Conservation (phyloP, 2,329 filamentous ascomycete genomes). For the Paracamarosporium sp. region DNA sequence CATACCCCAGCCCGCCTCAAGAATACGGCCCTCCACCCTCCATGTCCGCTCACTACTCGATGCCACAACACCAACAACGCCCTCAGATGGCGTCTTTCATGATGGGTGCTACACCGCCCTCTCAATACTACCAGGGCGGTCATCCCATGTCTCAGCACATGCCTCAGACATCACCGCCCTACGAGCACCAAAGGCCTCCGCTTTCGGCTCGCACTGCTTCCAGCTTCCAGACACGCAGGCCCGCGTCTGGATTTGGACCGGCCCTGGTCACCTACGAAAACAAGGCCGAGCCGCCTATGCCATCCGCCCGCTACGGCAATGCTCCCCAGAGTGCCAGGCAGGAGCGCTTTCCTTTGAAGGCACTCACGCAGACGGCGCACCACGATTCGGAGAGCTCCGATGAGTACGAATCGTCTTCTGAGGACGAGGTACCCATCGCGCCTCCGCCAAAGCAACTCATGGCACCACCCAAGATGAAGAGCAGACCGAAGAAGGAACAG, state of each 20-base stretch:
- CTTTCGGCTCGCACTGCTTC: slow-evolving; percentile 29
- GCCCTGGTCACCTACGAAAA: slow-evolving; percentile 33
- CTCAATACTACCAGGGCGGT: slow-evolving; percentile 21
- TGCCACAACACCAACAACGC: slow-evolving; percentile 18
- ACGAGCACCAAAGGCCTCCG: slow-evolving; percentile 29
- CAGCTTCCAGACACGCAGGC: slow-evolving; percentile 24
- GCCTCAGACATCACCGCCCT: slow-evolving; percentile 26
- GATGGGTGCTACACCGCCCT: slow-evolving; percentile 21
- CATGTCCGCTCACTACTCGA: slow-evolving; percentile 33
- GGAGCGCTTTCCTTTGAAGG: slow-evolving; percentile 8
- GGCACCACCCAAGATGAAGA: slow-evolving; percentile 28
- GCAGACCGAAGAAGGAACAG: slow-evolving; percentile 14
- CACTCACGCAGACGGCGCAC: slow-evolving; percentile 3
- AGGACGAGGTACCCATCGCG: slow-evolving; percentile 15
- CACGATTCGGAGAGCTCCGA: slow-evolving; percentile 22
- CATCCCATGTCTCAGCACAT: slow-evolving; percentile 13
- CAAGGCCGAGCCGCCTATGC: slow-evolving; percentile 24
- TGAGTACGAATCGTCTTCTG: slow-evolving; percentile 21
- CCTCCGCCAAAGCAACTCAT: slow-evolving; percentile 26
- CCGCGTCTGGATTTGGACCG: slow-evolving; percentile 20
- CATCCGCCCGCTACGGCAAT: slow-evolving; percentile 35
- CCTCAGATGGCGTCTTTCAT: slow-evolving; percentile 20
- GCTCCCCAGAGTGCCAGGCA: slow-evolving; percentile 20
- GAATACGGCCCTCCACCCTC: slow-evolving; percentile 42
- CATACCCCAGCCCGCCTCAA: slow-evolving; percentile 30